Base-by-base conservation (phyloP, 768 basidiomycete species). In the Termitomyces sp. region DNA sequence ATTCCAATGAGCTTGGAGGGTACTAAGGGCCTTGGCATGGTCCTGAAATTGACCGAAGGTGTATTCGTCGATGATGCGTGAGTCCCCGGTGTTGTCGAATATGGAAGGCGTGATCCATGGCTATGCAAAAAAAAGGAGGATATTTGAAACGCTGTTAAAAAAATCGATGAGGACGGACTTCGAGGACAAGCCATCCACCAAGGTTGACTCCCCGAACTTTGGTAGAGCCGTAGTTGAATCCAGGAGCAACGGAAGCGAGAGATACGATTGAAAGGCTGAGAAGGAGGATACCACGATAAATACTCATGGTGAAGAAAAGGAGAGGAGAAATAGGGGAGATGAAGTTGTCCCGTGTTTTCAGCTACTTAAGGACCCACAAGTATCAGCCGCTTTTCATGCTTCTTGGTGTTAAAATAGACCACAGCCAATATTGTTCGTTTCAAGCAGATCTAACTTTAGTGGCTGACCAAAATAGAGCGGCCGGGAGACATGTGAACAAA, bases 161-260 rank as follows among this genome's bases (percentile, higher is more conserved):
- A 43, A 32, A 32, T 53, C 44, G 52, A 52, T 48, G 16, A 34
- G 16, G 20, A 62, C 64, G 34, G 57, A 81, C 77, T 69, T 79
- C 78, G 26, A 76, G 72, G 24, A 80, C 76, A 27, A 80, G 72
- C 81, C 73, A 79, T 55, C 79, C 79, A 29, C 91, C 92, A 27
- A 94, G 79, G 72, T 89, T 93, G 62, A 93, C 92, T 56, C 92
- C 92, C 13, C 91, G 84, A 48, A 93, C 84, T 63, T 85, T 87
- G 72, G 82, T 60, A 5, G 79, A 77, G 24, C 89, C 90, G 62
- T 92, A 92, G 4, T 88, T 78, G 64, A 92, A 92, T 51, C 83
- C 80, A 22, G 78, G 82, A 31, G 68, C 69, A 57, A 84, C 69
- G 13, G 72, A 73, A 48, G 52, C 56, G 18, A 68, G 29, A 29